Conservation (phyloP, 2,329 filamentous ascomycete species). For the Canariomyces notabilis region DNA sequence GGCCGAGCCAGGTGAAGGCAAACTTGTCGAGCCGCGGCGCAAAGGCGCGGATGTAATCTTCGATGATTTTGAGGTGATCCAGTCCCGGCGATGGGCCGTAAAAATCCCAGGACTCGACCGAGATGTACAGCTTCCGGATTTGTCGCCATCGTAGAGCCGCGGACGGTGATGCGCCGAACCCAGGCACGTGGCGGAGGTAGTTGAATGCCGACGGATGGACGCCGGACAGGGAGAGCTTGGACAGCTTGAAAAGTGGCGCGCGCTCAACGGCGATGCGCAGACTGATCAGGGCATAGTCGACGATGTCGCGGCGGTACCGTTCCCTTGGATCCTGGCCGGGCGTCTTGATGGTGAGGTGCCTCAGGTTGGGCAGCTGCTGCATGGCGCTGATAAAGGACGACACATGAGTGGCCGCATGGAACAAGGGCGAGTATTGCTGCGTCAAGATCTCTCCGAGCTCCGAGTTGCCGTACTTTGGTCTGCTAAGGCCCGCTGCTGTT, state of each 20-base stretch:
- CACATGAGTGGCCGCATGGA: slow-evolving; percentile 85
- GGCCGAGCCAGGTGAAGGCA: slow-evolving; percentile 71
- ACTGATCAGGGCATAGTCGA: slow-evolving; percentile 86
- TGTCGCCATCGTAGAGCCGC: slow-evolving; percentile 71
- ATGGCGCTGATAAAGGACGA: slow-evolving; percentile 76
- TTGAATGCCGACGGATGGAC: slow-evolving; percentile 72
- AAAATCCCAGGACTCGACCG: slow-evolving; percentile 66
- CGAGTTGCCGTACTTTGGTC: slow-evolving; percentile 73
- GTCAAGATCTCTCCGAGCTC: slow-evolving; percentile 78
- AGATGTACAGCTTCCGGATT: slow-evolving; percentile 68
- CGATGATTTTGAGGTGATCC: slow-evolving; percentile 72
- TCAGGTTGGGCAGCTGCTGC: slow-evolving; percentile 61
- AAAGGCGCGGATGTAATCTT: slow-evolving; percentile 73
- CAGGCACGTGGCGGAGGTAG: slow-evolving; percentile 69
- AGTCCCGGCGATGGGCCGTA: slow-evolving; percentile 53
- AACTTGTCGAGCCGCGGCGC: slow-evolving; percentile 62
- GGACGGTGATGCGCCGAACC: slow-evolving; percentile 69
- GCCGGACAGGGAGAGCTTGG: slow-evolving; percentile 64
- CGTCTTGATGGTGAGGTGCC: slow-evolving; percentile 71
- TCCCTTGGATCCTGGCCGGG: slow-evolving; percentile 65
- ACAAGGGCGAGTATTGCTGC: slow-evolving; percentile 81
- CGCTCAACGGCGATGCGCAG: slow-evolving; percentile 78
- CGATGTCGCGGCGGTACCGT: slow-evolving; percentile 68
- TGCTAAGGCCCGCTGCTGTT: slow-evolving; percentile 53
- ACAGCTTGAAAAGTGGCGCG: slow-evolving; percentile 59